Evolutionary conservation across 305 asterid species (phyloP), one percentile per base, ranked within the genome.

Genomic region (Solanum hybrid): DNA sequence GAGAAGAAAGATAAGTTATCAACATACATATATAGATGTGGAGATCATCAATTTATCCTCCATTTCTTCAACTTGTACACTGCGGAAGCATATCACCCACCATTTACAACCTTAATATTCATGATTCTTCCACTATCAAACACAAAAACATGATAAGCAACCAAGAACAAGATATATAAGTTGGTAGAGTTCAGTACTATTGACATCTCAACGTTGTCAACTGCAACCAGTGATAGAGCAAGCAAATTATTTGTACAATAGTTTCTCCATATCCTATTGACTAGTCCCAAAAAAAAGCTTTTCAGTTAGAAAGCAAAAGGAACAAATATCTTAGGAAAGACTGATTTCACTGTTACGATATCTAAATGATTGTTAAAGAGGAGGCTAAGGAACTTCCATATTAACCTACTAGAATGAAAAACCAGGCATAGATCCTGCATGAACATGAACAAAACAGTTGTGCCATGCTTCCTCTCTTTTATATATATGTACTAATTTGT

Each of bases 1-100:
- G 76, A 24, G 31, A 70, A n/a, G 78, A 72, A 72, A 72, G 34
- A 73, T 73, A 27, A 73, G 34, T 73, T 27, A 6, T 20, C 51
- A 79, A 20, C 84, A 79, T 20, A 34, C 4, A 12, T 39, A 39
- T 10, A 32, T 32, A 78, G 82, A 38, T 38, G 1, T 38, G 45
- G 14, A 38, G 45, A 38, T 38, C 83, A 78, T 39, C 83, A 32
- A 10, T 15, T 77, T 77, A 78, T 78, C 24, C 4, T 8, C 41
- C 41, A 33, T 15, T 32, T 33, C 45, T 20, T 78, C 41, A 33
- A 33, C 98, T 24, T 41, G 95, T 91, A 96, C 99, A 32, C 99
- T 96, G 80, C 99, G 94, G 15, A 96, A 96, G 93, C 98, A 95
- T 93, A 95, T 93, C 85, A 96, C 51, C 97, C 97, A 36, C 98